Evolutionary conservation across 495 filamentous ascomycete genomes (phyloP).

Genomic region (Mytilinidion resinicola): DNA sequence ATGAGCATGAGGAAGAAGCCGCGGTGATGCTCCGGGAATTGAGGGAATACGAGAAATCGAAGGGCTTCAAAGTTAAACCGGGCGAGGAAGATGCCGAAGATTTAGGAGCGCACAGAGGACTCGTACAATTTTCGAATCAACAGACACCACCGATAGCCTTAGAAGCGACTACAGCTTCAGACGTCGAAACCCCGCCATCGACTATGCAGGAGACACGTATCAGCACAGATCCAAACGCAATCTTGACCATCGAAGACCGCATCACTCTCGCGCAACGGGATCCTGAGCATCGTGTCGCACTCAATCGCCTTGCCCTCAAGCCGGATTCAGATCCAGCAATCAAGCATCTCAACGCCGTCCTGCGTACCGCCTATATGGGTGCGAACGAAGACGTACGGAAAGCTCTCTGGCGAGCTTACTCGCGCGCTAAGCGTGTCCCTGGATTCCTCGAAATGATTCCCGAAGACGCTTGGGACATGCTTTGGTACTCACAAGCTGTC

Average conservation of each 20-base stretch:
- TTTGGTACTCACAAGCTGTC: constrained; percentile 25
- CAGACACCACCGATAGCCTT: neutral
- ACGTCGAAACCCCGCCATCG: neutral
- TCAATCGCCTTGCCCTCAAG: constrained; percentile 15
- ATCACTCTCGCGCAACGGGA: constrained; percentile 16
- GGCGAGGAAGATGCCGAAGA: neutral
- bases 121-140: neutral
- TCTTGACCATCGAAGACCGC: neutral
- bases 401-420: constrained; percentile 22
- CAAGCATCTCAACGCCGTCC: constrained; percentile 4
- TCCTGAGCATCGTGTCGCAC: constrained; percentile 20
- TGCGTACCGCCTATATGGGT: constrained; percentile 16
- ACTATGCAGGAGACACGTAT: neutral
- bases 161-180: neutral
- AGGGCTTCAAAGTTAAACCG: neutral
- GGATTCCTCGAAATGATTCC: constrained; percentile 20
- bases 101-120: neutral
- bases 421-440: constrained; percentile 15
- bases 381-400: constrained; percentile 21
- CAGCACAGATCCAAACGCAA: constrained; percentile 16
- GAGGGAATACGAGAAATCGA: neutral
- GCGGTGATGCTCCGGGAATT: neutral
- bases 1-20: neutral
- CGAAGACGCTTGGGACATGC: constrained; percentile 25
- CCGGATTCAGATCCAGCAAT: constrained; percentile 20